Base-by-base conservation (phyloP, 2,329 filamentous ascomycete genomes). In the Colletotrichum sp. region DNA sequence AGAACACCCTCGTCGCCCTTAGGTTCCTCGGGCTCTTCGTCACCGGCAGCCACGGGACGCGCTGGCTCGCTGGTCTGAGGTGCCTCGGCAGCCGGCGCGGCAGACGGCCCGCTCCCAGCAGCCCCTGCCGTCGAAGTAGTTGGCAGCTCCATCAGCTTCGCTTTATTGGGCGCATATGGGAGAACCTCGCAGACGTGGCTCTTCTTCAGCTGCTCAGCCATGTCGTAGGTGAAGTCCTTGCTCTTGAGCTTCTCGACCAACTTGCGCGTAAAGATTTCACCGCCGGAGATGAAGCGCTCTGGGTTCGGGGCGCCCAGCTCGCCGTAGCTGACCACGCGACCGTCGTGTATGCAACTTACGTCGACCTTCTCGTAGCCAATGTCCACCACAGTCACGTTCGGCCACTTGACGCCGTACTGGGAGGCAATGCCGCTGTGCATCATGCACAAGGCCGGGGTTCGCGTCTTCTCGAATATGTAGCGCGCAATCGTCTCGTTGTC, bases 391-490 rank as follows among this genome's bases (percentile, higher is more conserved):
- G 95, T 97, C 81, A 97, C 93, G 80, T 92, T 95, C 36, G 93
- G 90, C 87, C 89, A 90, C 83, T 91, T 92, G 34, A 96, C 90
- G 13, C 95, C 96, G 82, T 98, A 99, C 72, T 97, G 93, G 1
- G 95, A 94, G 30, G 97, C 96, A 63, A 98, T 87, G 5, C 95
- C 96, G 80, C 95, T 94, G 85, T 99, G 95, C 87, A 99, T 94
- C 78, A 99, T 90, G 80, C 94, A 96, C 68, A 99, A 94, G 0
- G 95, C 96, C 0, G 97, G 97, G 0, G 95, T 97, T 87, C 96
- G 97, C 83, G 98, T 98, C 86, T 97, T 98, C 86, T 99, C 97
- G 81, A 99, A 99, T 78, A 99, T 92, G 88, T 98, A 99, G 78
- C 97, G 95, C 16, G 96, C 95, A 79, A 99, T 93, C 52, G 91